Evolutionary conservation across 257 asterid genomes (phyloP), one percentile per base, ranked within the genome.

Genomic region (Henckelia pumila): DNA sequence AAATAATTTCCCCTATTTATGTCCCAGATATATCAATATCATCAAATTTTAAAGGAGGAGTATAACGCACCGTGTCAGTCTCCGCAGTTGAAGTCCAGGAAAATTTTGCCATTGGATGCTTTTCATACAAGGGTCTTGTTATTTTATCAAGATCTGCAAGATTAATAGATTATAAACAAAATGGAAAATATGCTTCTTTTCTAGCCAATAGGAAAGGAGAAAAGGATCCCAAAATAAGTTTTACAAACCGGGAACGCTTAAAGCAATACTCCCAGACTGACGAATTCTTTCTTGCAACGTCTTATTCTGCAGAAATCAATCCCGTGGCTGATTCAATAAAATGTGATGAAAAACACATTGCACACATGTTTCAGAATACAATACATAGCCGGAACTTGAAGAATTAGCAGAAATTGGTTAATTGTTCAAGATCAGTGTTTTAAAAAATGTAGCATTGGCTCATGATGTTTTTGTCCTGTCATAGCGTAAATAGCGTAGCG

Each of bases 81-180:
- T 91, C 99, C 75, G 88, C 99, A 3, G 85, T 85, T 71, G 84
- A 56, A 66, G 95, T 94, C 99, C 97, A 90, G 61, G 99, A 91
- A 84, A 87, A 94, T 83, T 94, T 94, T 62, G 95, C 82, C 99
- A 91, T 94, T 6, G 99, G 97, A 82, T 91, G 99, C 82, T 94
- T 94, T 58, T 85, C 91, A 59, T 94, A 91, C 78, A 88, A 77
- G 67, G 99, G 99, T 59, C 85, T 78, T 76, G 81, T 87, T 75
- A 87, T 85, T 72, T 88, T 91, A 32, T 87, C 97, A 61, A 94
- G 96, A 71, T 89, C 99, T 94, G 83, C 61, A 53, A 83, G n/a
- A n/a, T n/a, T n/a, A n/a, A n/a, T n/a, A 65, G 55, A 75, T 33
- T 59, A 71, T 47, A 56, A 84, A 56, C 40, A 60, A 69, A 69